phyloP scores from a whole-genome alignment of 768 basidiomycete genomes.

The Pisolithus microcarpus region DNA sequence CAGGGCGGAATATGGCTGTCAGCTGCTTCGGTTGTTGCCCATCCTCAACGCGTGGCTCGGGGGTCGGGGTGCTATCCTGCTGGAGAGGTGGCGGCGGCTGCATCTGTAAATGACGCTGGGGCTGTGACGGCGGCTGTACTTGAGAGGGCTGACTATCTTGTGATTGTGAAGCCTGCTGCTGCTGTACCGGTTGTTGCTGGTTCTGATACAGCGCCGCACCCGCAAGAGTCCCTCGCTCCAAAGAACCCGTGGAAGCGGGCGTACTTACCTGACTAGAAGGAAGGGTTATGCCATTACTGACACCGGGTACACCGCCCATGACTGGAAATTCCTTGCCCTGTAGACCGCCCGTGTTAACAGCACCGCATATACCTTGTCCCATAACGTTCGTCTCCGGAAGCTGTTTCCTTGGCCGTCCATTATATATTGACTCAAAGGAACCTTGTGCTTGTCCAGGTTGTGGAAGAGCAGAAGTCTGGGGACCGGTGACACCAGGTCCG shows the following conservation, averaged over 20 bases:
- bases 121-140: conserved; percentile 34
- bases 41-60: conserved; percentile 9
- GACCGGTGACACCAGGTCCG: conserved; percentile 8
- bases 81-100: conserved; percentile 1
- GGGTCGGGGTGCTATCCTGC: conserved; percentile 11
- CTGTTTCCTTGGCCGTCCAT: conserved; percentile 74
- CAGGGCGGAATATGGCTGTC: conserved; percentile 85
- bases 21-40: conserved; percentile 20
- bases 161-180: conserved; percentile 19
- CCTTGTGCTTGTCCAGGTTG: conserved; percentile 15
- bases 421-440: conserved; percentile 70
- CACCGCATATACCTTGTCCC: conserved; percentile 39
- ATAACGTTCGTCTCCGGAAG: conserved; percentile 53
- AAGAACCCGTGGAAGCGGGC: conserved; percentile 38
- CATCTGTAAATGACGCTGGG: not conserved
- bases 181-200: conserved; percentile 23
- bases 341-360: not conserved
- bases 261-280: conserved; percentile 47
- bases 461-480: conserved; percentile 13
- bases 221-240: conserved; percentile 41
- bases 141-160: conserved; percentile 33
- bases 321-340: conserved; percentile 56
- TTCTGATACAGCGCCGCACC: conserved; percentile 37
- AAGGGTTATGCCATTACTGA: conserved; percentile 31
- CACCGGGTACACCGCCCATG: conserved; percentile 40